Evolutionary conservation across 2,329 filamentous ascomycete genomes (phyloP), one percentile per base, ranked within the genome.

Genomic region (Chaetomium olivaceum): DNA sequence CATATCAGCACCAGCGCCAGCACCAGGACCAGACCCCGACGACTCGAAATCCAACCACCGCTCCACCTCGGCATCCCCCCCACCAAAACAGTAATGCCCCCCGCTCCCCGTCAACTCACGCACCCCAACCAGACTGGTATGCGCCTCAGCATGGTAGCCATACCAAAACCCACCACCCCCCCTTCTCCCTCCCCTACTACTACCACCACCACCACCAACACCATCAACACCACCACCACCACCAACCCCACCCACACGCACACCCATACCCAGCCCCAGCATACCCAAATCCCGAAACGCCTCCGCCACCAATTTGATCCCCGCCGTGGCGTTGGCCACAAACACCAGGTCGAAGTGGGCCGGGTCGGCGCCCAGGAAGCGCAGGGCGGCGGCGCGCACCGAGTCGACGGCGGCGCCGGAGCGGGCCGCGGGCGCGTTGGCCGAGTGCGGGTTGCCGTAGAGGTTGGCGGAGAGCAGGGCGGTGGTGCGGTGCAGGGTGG

Each of bases 361-460:
- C 2, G 86, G 82, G 69, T 85, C 80, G 21, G 87, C 87, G 52
- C 84, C 83, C 67, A 89, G 82, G 74, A 88, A 88, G 3, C 75
- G 73, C 14, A 89, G 80, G 21, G 85, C 79, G 64, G 82, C 81
- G 64, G 80, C 77, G 16, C 87, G 80, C 8, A 87, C 79, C 27
- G 81, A 78, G 68, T 89, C 85, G 39, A 90, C 83, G 64, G 83
- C 78, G 31, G 84, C 80, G 4, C 86, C 86, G 1, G 85, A 83
- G 23, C 85, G 76, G 63, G 82, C 83, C 16, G 86, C 87, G 0
- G 87, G 86, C 19, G 81, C 78, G 46, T 86, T 87, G 69, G 85
- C 81, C 1, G 88, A 90, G 73, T 91, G 89, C 2, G 88, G 88
- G 70, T 91, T 91, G 12, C 87, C 87, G 71, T 88, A 88, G n/a